phyloP scores from a whole-genome alignment of 1,284 basidiomycete genomes.

The Boletus semigastroideus region DNA sequence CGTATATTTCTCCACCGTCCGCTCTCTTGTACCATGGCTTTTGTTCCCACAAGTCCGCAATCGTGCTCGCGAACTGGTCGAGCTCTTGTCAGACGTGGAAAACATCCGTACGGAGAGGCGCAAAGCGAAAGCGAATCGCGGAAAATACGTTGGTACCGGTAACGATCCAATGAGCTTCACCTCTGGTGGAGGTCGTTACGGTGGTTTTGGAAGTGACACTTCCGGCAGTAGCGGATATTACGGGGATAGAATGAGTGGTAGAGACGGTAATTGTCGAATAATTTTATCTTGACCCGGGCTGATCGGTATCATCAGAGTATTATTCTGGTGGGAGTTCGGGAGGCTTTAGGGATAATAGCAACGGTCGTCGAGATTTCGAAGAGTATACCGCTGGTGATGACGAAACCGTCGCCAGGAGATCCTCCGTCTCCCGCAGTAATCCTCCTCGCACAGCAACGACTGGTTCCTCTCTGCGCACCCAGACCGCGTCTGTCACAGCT shows the following conservation, averaged over 20 bases:
- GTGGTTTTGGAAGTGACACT: constrained; percentile 80
- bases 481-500: constrained; percentile 42
- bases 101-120: constrained; percentile 86
- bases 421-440: constrained; percentile 34
- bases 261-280: constrained; percentile 35
- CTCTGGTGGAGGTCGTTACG: constrained; percentile 60
- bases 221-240: constrained; percentile 45
- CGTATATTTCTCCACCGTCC: constrained; percentile 20
- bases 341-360: constrained; percentile 59
- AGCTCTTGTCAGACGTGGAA: constrained; percentile 89
- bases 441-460: constrained; percentile 20
- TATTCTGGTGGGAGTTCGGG: constrained; percentile 50
- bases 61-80: constrained; percentile 88
- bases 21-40: background rate
- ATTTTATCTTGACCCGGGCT: background rate
- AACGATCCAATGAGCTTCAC: constrained; percentile 72
- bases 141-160: constrained; percentile 88
- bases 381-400: constrained; percentile 98
- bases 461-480: constrained; percentile 22
- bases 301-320: constrained; percentile 33
- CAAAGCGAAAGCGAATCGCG: constrained; percentile 91
- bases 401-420: constrained; percentile 52
- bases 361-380: constrained; percentile 65
- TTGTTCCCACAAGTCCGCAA: constrained; percentile 76
- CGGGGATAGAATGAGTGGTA: constrained; percentile 40